phyloP scores from a whole-genome alignment of 768 basidiomycete genomes.

The Suillus spraguei region DNA sequence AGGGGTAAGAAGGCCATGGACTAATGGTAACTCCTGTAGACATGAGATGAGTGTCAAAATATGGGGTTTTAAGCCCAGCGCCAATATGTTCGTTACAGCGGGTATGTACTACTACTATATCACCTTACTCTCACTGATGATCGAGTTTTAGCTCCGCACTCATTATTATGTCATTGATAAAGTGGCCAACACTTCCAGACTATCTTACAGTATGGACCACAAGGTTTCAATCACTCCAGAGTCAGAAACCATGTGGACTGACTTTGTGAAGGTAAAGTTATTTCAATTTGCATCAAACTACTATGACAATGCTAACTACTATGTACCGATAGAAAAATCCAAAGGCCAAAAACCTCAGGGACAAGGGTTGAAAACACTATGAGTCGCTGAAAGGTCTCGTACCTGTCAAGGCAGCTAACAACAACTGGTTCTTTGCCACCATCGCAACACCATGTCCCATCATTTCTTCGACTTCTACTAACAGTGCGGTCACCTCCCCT shows the following conservation, averaged over 20 bases:
- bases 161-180: neutral
- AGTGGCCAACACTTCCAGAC: neutral
- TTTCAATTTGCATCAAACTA: neutral
- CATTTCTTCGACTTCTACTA: too few relatives aligned
- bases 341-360: neutral
- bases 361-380: neutral
- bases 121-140: neutral
- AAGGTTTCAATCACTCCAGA: neutral
- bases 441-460: too few relatives aligned
- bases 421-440: too few relatives aligned
- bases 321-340: slow-evolving; percentile 1
- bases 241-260: neutral
- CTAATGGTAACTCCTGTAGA: too few relatives aligned
- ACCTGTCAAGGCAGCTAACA: too few relatives aligned
- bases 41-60: too few relatives aligned
- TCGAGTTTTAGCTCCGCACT: neutral
- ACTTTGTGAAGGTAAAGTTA: neutral
- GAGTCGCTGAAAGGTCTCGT: neutral
- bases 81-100: too few relatives aligned
- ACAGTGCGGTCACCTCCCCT: too few relatives aligned
- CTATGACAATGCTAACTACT: neutral
- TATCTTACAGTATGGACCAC: neutral
- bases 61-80: too few relatives aligned
- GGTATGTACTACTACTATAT: neutral
- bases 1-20: too few relatives aligned